A percentile compares a stretch with the other conserved stretches of the same genome.
Evolutionary conservation across 495 filamentous ascomycete species (phyloP).

Genomic region (Aspergillus saccharolyticus): DNA sequence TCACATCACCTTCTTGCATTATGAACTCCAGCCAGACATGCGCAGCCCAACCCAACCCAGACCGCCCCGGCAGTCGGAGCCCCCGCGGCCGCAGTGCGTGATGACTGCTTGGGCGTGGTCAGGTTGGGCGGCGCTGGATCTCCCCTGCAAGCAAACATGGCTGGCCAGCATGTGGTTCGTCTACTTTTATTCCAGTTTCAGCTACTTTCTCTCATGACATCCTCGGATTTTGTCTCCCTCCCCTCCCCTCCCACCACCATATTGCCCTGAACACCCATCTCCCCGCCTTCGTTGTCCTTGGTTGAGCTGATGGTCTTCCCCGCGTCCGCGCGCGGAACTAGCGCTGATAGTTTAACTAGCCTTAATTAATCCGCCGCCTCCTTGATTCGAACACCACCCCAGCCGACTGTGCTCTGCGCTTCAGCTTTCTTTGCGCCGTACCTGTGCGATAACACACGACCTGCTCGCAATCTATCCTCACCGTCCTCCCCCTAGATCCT

Average conservation of each 20-base stretch:
- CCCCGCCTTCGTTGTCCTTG: neutral
- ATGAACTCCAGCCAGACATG: neutral
- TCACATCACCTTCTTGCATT: neutral
- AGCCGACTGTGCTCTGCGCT: neutral
- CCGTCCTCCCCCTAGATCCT: too few species aligned
- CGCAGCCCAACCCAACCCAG: conserved; percentile 2
- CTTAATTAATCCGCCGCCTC: neutral
- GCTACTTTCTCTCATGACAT: neutral
- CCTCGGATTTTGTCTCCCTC: neutral
- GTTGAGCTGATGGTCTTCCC: neutral
- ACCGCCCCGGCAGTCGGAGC: conserved; percentile 12
- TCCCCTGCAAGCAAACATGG: neutral
- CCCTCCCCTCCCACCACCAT: too few species aligned
- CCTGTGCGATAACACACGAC: neutral
- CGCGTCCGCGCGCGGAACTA: neutral
- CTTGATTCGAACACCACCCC: neutral
- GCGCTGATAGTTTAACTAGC: neutral
- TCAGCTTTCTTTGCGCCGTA: neutral
- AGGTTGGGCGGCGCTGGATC: neutral
- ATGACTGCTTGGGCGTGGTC: neutral
- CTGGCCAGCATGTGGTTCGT: neutral
- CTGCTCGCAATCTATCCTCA: too few species aligned
- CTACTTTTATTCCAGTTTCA: neutral
- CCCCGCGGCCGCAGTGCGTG: neutral
- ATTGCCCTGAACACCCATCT: neutral